Percentiles rank a stretch among this genome's conserved stretches.
Conservation (phyloP, 768 basidiomycete genomes). For the Boletus rubropictus region DNA sequence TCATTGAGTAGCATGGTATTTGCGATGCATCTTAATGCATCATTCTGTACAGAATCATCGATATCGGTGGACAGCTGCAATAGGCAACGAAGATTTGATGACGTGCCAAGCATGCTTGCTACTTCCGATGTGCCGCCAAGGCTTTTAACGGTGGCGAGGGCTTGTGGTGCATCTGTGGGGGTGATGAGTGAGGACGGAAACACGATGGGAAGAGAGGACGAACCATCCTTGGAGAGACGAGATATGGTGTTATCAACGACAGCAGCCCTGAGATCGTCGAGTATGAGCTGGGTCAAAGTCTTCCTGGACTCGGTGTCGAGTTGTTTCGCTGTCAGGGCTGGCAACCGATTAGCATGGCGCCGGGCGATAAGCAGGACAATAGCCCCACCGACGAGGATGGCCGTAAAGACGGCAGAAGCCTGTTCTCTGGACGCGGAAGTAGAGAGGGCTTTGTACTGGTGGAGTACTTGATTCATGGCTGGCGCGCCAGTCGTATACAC, state of each 20-base stretch:
- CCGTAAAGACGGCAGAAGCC: conserved; percentile 4
- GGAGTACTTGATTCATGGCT: conserved; percentile 14
- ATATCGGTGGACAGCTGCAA: conserved; percentile 46
- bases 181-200: background rate
- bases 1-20: conserved; percentile 74
- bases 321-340: conserved; percentile 14
- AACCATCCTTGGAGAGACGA: conserved; percentile 54
- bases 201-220: conserved; percentile 5
- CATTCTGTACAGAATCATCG: conserved; percentile 54
- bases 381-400: conserved; percentile 15
- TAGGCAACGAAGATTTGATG: conserved; percentile 52
- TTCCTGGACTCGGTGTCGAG: conserved; percentile 41
- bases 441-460: conserved; percentile 18
- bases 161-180: conserved; percentile 55
- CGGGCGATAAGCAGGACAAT: conserved; percentile 6
- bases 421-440: conserved; percentile 5
- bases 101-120: conserved; percentile 52
- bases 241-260: conserved; percentile 36
- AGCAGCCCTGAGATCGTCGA: conserved; percentile 50
- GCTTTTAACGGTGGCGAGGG: conserved; percentile 66
- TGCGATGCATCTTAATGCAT: conserved; percentile 72
- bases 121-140: conserved; percentile 68
- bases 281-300: conserved; percentile 50
- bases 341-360: conserved; percentile 4
- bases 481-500: background rate